Evolutionary conservation across 495 filamentous ascomycete species (phyloP).

Genomic region (Penicillium roqueforti): DNA sequence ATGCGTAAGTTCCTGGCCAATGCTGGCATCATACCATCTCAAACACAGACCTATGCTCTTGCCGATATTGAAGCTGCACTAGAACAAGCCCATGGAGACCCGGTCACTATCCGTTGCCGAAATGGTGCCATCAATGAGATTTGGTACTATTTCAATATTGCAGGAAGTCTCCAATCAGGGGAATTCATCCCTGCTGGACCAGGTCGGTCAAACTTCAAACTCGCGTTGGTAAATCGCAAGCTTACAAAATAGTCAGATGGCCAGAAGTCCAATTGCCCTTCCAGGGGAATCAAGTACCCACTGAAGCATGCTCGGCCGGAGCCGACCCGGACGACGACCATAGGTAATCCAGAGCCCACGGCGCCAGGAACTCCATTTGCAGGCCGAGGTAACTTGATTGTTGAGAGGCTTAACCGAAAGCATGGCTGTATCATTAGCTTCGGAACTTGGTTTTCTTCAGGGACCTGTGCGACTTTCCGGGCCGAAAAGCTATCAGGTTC

Average conservation of each 20-base stretch:
- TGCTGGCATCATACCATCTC: constrained; percentile 47
- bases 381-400: constrained; percentile 58
- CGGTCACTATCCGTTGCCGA: constrained; percentile 66
- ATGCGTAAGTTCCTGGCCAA: constrained; percentile 37
- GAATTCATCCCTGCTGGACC: constrained; percentile 63
- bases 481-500: constrained; percentile 45
- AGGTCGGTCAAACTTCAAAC: constrained; percentile 32
- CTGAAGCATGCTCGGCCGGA: constrained; percentile 50
- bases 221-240: neutral
- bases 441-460: constrained; percentile 65
- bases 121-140: constrained; percentile 63
- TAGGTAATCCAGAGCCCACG: constrained; percentile 33
- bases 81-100: constrained; percentile 56
- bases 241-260: constrained; percentile 41
- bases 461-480: constrained; percentile 67
- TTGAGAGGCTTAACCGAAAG: constrained; percentile 44
- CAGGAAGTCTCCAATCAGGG: constrained; percentile 71
- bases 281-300: constrained; percentile 59
- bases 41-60: constrained; percentile 52
- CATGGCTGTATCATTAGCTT: constrained; percentile 67
- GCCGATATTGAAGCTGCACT: constrained; percentile 61
- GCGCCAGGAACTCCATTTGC: constrained; percentile 44
- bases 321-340: constrained; percentile 37
- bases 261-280: constrained; percentile 58
- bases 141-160: constrained; percentile 82